Evolutionary conservation across 2,329 filamentous ascomycete species (phyloP).

Genomic region (Sclerotinia spermophila): DNA sequence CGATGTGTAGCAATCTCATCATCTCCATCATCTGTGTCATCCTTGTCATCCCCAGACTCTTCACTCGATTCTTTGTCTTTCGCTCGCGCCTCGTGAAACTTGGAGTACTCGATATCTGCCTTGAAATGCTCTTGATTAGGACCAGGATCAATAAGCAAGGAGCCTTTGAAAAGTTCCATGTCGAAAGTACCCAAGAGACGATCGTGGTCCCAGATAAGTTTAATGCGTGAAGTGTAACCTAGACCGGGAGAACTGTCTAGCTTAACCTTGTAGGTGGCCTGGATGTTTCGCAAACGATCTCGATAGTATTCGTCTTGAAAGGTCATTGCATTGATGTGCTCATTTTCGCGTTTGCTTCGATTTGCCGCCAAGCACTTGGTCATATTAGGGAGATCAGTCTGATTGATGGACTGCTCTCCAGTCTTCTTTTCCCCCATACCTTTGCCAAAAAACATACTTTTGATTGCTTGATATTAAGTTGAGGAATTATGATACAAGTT

Average conservation of each 20-base stretch:
- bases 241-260: background rate
- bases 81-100: conserved; percentile 6
- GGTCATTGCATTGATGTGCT: background rate
- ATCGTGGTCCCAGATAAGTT: conserved; percentile 13
- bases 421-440: background rate
- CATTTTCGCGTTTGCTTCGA: conserved; percentile 4
- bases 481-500: background rate
- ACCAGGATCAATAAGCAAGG: conserved; percentile 6
- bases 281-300: conserved; percentile 1
- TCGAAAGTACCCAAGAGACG: conserved; percentile 8
- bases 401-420: background rate
- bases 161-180: background rate
- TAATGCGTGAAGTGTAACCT: conserved; percentile 1
- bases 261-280: conserved; percentile 10
- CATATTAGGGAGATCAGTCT: background rate
- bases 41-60: background rate
- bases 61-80: conserved; percentile 3
- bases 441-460: background rate
- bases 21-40: background rate
- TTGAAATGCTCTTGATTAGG: conserved; percentile 1
- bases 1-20: conserved; percentile 6
- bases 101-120: conserved; percentile 13
- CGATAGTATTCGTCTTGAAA: conserved; percentile 10
- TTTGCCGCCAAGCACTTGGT: background rate
- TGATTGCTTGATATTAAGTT: background rate